Evolutionary conservation across 2,329 filamentous ascomycete species (phyloP).

Genomic region (Zelopaecilomyces penicillatus): DNA sequence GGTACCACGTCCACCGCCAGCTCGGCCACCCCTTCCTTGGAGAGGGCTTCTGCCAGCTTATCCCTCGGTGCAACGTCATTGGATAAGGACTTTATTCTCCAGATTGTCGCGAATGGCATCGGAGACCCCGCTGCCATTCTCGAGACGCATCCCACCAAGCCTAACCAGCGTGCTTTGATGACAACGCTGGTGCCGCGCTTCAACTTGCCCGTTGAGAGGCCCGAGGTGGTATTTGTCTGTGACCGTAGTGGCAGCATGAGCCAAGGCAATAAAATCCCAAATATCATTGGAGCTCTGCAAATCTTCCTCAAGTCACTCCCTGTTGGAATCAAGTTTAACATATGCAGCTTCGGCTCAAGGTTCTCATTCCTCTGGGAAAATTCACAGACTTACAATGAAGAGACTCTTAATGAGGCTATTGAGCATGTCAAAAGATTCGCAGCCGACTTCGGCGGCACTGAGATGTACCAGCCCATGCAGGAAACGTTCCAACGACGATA

Average conservation of each 20-base stretch:
- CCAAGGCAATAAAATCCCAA: slow-evolving; percentile 36
- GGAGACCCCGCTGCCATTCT: slow-evolving; percentile 56
- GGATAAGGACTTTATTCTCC: slow-evolving; percentile 58
- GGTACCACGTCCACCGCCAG: slow-evolving; percentile 41
- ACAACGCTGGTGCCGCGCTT: slow-evolving; percentile 63
- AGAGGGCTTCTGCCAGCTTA: slow-evolving; percentile 54
- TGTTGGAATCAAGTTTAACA: slow-evolving; percentile 58
- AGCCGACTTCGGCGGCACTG: slow-evolving; percentile 44
- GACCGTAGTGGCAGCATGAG: slow-evolving; percentile 64
- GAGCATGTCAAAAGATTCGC: slow-evolving; percentile 32
- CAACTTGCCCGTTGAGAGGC: slow-evolving; percentile 42
- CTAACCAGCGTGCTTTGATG: slow-evolving; percentile 60
- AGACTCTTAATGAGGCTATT: slow-evolving; percentile 34
- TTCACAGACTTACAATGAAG: slow-evolving; percentile 38
- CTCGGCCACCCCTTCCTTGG: slow-evolving; percentile 41
- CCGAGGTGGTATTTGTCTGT: slow-evolving; percentile 64
- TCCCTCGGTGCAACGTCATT: slow-evolving; percentile 44
- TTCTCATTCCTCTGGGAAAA: slow-evolving; percentile 39
- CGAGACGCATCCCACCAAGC: slow-evolving; percentile 54
- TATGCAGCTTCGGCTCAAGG: slow-evolving; percentile 54
- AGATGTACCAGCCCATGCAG: slow-evolving; percentile 40
- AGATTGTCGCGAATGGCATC: slow-evolving; percentile 52
- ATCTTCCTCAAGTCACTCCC: slow-evolving; percentile 60
- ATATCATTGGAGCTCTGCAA: slow-evolving; percentile 47
- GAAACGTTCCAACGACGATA: slow-evolving; percentile 34